Percentiles rank a stretch among this genome's conserved stretches.
phyloP scores from a whole-genome alignment of 2,329 filamentous ascomycete species.

The Westerdykella ornata region DNA sequence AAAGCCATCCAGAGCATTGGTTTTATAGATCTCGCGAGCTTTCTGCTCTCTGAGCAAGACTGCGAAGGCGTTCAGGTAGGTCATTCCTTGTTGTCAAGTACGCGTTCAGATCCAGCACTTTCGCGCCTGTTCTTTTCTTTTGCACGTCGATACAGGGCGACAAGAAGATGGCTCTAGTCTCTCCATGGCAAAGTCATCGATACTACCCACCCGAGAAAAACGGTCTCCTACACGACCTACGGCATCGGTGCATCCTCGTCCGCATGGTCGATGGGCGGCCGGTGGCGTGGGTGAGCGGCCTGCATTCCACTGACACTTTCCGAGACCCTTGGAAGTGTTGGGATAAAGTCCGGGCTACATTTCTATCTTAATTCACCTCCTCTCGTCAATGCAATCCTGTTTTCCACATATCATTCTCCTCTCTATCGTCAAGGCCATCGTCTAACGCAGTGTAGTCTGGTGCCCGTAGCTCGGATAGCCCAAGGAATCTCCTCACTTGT shows the following conservation, averaged over 20 bases:
- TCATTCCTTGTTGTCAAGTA: slow-evolving; percentile 4
- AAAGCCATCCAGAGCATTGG: slow-evolving; percentile 59
- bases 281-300: slow-evolving; percentile 22
- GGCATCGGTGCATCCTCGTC: slow-evolving; percentile 22
- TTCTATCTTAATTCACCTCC: background rate
- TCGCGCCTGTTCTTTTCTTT: background rate
- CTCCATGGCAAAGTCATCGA: slow-evolving; percentile 48
- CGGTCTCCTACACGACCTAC: slow-evolving; percentile 21
- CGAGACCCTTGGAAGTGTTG: slow-evolving; percentile 28
- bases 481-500: slow-evolving; percentile 27
- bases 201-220: slow-evolving; percentile 53
- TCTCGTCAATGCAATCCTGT: background rate
- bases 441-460: slow-evolving; percentile 11
- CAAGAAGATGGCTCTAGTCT: slow-evolving; percentile 50
- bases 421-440: slow-evolving; percentile 2
- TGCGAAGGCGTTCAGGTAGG: slow-evolving; percentile 49
- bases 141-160: slow-evolving; percentile 35
- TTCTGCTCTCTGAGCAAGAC: slow-evolving; percentile 64
- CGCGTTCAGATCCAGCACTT: background rate
- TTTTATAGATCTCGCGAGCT: slow-evolving; percentile 72
- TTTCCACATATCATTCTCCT: background rate
- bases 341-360: slow-evolving; percentile 32
- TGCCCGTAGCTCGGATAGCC: slow-evolving; percentile 2
- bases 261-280: slow-evolving; percentile 24
- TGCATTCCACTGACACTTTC: slow-evolving; percentile 31